phyloP scores from a whole-genome alignment of 1,139 yeast species.

The Sugiyamaella xylanicola region DNA sequence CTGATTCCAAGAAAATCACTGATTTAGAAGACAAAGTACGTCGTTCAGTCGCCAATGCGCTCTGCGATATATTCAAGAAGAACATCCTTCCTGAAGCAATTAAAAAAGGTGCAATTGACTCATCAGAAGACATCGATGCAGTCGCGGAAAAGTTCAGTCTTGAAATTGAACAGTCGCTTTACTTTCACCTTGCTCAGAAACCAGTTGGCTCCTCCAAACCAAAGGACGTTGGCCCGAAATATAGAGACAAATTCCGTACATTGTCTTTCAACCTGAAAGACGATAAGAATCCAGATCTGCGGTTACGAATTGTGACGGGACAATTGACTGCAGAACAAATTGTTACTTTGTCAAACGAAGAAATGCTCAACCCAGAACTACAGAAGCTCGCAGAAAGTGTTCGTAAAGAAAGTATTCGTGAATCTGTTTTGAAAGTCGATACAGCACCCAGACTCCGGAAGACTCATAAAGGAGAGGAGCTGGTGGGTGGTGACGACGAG shows the following conservation, averaged over 20 bases:
- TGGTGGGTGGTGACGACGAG: constrained; percentile 56
- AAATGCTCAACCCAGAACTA: constrained; percentile 70
- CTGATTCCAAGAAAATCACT: constrained; percentile 11
- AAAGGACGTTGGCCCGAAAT: constrained; percentile 47
- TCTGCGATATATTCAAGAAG: constrained; percentile 43
- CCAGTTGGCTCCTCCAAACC: constrained; percentile 17
- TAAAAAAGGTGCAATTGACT: constrained; percentile 35
- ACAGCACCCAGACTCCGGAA: constrained; percentile 66
- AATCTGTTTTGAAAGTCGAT: constrained; percentile 59
- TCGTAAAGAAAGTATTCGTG: constrained; percentile 65
- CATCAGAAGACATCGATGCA: constrained; percentile 47
- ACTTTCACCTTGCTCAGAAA: constrained; percentile 42
- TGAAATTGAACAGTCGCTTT: constrained; percentile 47
- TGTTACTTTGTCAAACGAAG: constrained; percentile 62
- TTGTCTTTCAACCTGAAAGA: constrained; percentile 58
- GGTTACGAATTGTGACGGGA: constrained; percentile 51
- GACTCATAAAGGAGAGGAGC: constrained; percentile 86
- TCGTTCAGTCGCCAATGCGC: constrained; percentile 47
- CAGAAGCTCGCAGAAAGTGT: constrained; percentile 71
- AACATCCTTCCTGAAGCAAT: constrained; percentile 50
- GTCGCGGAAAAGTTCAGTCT: constrained; percentile 46
- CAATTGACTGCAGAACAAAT: constrained; percentile 53
- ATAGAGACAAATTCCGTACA: constrained; percentile 58
- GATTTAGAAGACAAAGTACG: constrained; percentile 43
- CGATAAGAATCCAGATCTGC: constrained; percentile 52